Evolutionary conservation across 306 rosid genomes (phyloP), one percentile per base, ranked within the genome.

Genomic region (Acacia confusa): DNA sequence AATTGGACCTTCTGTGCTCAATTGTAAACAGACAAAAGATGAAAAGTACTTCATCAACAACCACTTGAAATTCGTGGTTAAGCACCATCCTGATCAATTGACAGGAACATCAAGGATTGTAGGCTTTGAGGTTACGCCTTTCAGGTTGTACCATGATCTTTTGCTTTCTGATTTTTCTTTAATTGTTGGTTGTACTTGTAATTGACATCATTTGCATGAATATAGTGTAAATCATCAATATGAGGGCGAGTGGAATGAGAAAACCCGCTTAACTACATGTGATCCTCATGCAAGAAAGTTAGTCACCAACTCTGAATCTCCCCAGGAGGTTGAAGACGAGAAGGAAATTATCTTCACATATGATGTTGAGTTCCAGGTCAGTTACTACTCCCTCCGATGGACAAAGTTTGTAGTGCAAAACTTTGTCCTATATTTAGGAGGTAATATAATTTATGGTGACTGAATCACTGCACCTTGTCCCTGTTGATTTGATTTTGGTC

Each of bases 61-160:
- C 73, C 94, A 91, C 85, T 87, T 91, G 27, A 72, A 86, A 57
- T 91, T 91, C 74, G 74, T 70, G 22, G 90, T 91, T 73, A 91
- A 91, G 83, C 78, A 43, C 84, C 94, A 91, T 81, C 86, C 81
- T 69, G 92, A 91, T 86, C 84, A 69, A 28, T 82, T 82, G 70
- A 88, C 91, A 22, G 90, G 87, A 74, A 64, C 75, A 36, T 85
- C 94, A 58, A 89, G 94, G 88, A 91, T 91, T 25, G 94, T 91
- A 0, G 94, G 94, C 78, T 91, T 91, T 82, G 94, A 91, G 86
- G 94, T 91, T 87, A 87, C 84, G 53, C 92, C 94, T 43, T 91
- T 82, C 91, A 91, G 92, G 94, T 91, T 58, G 25, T 19, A 74
- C 17, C 19, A 45, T 82, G 9, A 45, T 80, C 74, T 64, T 77